Percentiles rank a stretch among this genome's conserved stretches.
These are phyloP conservation scores for Ottelia alismoides DNA, from an alignment of 106 monocot genomes.

Conservation along the genomic window DNA sequence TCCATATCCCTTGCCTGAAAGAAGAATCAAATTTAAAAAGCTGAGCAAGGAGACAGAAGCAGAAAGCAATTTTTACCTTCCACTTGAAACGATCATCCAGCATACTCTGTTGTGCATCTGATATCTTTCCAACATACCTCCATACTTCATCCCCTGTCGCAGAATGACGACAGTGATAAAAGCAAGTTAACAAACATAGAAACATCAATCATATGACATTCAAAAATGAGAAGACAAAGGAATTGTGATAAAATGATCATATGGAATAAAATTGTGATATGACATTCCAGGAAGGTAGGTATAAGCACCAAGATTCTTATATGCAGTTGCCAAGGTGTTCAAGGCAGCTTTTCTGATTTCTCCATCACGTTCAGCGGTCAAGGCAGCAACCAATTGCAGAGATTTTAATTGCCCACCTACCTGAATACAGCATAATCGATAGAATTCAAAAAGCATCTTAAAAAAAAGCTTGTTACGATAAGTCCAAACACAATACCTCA, in stretches of 20 bases:
- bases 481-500: constrained; percentile 41
- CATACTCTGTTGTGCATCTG: constrained; percentile 97
- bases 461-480: not conserved
- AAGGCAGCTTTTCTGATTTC: constrained; percentile 95
- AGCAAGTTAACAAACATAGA: too few species aligned
- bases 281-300: too few species aligned
- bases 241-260: too few species aligned
- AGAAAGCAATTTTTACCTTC: constrained; percentile 47
- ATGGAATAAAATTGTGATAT: too few species aligned
- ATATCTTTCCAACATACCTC: constrained; percentile 94
- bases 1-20: constrained; percentile 93
- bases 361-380: constrained; percentile 96
- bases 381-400: constrained; percentile 77
- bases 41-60: not conserved
- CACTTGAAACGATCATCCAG: constrained; percentile 98
- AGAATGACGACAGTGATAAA: too few species aligned
- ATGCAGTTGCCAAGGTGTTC: constrained; percentile 93
- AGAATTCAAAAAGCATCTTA: not conserved
- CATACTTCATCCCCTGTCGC: constrained; percentile 92
- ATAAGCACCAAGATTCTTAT: constrained; percentile 79
- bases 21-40: not conserved
- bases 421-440: constrained; percentile 24
- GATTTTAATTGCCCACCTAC: constrained; percentile 82
- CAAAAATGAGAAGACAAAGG: too few species aligned
- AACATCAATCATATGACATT: too few species aligned